Conservation (phyloP, 768 basidiomycete species). For the Serendipita sp. region DNA sequence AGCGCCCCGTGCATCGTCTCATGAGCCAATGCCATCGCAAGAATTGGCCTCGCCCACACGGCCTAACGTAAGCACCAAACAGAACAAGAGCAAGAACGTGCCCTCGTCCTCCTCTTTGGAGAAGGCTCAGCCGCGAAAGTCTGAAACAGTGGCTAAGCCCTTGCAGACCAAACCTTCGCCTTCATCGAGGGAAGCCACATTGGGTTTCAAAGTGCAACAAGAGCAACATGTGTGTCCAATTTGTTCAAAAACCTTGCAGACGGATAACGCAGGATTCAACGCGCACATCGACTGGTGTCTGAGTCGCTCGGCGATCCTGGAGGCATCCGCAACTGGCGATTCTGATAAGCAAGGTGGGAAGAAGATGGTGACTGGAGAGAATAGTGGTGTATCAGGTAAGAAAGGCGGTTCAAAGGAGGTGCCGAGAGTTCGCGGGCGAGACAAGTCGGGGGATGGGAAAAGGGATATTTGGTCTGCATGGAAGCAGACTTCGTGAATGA, state of each 20-base stretch:
- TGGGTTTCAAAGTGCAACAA: conserved; percentile 14
- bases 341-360: not conserved
- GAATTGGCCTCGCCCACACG: conserved; percentile 8
- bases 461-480: not conserved
- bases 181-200: not conserved
- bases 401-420: not conserved
- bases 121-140: not conserved
- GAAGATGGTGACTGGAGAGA: not conserved
- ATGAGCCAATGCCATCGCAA: conserved; percentile 19
- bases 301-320: conserved; percentile 58
- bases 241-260: conserved; percentile 43
- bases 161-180: not conserved
- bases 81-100: not conserved
- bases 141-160: no score
- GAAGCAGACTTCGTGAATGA: not conserved
- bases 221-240: conserved; percentile 49
- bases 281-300: conserved; percentile 83
- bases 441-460: not conserved
- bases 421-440: no score
- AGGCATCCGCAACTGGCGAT: conserved; percentile 34
- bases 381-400: not conserved
- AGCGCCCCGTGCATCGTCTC: conserved; percentile 1
- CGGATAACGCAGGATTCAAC: conserved; percentile 67
- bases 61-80: conserved; percentile 5
- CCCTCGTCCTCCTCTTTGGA: conserved; percentile 6